Evolutionary conservation across 495 filamentous ascomycete species (phyloP).

Genomic region (Hyaloscypha hepaticicola): DNA sequence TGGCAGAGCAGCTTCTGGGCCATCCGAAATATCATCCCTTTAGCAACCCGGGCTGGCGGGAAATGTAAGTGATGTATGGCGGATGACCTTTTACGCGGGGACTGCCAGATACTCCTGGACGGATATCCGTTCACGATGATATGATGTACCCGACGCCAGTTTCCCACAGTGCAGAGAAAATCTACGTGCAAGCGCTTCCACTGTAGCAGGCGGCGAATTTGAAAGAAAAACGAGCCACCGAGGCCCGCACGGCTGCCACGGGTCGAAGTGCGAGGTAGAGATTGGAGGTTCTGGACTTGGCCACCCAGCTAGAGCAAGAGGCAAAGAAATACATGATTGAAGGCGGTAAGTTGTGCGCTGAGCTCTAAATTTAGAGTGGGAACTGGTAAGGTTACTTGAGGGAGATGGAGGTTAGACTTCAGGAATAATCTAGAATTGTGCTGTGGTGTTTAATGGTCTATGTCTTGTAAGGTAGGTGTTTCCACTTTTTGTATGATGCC

Average conservation of each 20-base stretch:
- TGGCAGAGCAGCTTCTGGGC: slow-evolving; percentile 1
- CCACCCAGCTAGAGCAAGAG: slow-evolving; percentile 25
- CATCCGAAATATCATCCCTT: neutral
- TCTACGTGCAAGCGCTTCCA: slow-evolving; percentile 14
- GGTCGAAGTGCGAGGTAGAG: slow-evolving; percentile 7
- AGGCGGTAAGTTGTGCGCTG: slow-evolving; percentile 22
- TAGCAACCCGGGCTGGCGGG: neutral
- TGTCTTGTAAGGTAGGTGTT: no score
- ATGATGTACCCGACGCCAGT: neutral
- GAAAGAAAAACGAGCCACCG: slow-evolving; percentile 15
- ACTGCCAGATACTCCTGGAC: slow-evolving; percentile 6
- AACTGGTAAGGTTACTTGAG: slow-evolving; percentile 23
- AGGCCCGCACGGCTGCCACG: slow-evolving; percentile 8
- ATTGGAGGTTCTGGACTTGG: slow-evolving; percentile 17
- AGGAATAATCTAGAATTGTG: slow-evolving; percentile 1
- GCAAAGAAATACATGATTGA: slow-evolving; percentile 21
- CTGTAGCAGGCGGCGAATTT: slow-evolving; percentile 4
- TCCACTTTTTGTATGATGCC: no score
- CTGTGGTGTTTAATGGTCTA: neutral
- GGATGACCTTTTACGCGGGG: slow-evolving; percentile 19
- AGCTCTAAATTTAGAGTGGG: slow-evolving; percentile 22
- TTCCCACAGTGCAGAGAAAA: slow-evolving; percentile 14
- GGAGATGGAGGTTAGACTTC: slow-evolving; percentile 1
- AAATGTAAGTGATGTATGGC: slow-evolving; percentile 14
- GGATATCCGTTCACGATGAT: neutral